Conservation (phyloP, 495 filamentous ascomycete species). For the Podospora pseudopauciseta region DNA sequence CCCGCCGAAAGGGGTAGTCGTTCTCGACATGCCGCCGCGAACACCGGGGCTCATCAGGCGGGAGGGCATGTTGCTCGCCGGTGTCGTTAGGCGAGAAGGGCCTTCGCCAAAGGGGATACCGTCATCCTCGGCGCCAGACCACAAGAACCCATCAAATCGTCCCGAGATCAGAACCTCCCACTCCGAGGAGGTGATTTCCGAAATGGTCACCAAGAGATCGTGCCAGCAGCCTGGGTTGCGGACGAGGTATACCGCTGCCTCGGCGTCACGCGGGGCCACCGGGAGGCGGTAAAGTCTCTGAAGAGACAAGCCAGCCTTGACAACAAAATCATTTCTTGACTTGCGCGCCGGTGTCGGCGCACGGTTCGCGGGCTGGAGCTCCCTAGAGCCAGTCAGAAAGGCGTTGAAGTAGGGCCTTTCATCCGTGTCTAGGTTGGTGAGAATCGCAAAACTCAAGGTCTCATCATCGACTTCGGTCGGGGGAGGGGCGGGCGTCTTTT, state of each 20-base stretch:
- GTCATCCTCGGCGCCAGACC: conserved; percentile 79
- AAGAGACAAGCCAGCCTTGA: conserved; percentile 68
- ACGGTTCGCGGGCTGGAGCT: conserved; percentile 51
- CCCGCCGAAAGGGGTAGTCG: conserved; percentile 24
- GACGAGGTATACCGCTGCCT: conserved; percentile 84
- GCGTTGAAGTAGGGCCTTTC: conserved; percentile 74
- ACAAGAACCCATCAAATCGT: conserved; percentile 94
- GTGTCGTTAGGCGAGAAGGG: conserved; percentile 55
- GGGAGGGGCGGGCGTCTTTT: conserved; percentile 63
- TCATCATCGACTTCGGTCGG: conserved; percentile 89
- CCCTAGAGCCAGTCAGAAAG: conserved; percentile 65
- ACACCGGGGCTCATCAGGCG: conserved; percentile 31
- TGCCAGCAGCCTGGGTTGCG: conserved; percentile 74
- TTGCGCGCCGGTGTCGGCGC: conserved; percentile 56
- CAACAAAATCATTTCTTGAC: conserved; percentile 61
- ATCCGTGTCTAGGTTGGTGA: conserved; percentile 76
- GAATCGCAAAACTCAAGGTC: conserved; percentile 85
- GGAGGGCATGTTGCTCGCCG: conserved; percentile 43
- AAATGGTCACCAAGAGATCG: conserved; percentile 80
- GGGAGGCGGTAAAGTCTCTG: conserved; percentile 80
- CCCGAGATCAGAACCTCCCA: conserved; percentile 97
- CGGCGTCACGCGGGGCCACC: conserved; percentile 70
- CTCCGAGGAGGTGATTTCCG: conserved; percentile 78
- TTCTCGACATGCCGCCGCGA: conserved; percentile 29
- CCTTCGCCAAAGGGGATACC: conserved; percentile 38